Evolutionary conservation across 2,329 filamentous ascomycete species (phyloP).

Genomic region (Parastagonospora avenae): DNA sequence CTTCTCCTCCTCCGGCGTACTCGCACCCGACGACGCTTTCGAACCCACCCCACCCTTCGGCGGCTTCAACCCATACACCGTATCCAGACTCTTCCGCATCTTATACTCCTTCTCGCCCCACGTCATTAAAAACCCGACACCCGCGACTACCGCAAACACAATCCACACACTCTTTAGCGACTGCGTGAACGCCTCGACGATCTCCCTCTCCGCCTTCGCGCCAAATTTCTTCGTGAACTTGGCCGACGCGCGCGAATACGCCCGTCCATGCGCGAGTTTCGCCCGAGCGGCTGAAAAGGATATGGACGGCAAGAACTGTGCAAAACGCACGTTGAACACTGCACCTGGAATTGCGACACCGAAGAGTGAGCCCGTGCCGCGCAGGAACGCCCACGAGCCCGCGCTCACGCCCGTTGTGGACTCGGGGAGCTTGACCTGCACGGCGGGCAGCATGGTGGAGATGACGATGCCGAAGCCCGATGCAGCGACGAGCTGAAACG

Average conservation of each 20-base stretch:
- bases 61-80: constrained; percentile 47
- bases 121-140: constrained; percentile 39
- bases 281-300: constrained; percentile 4
- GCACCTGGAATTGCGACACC: constrained; percentile 37
- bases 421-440: constrained; percentile 35
- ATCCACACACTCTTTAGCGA: constrained; percentile 48
- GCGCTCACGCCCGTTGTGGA: constrained; percentile 22
- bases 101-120: constrained; percentile 46
- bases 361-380: constrained; percentile 33
- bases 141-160: constrained; percentile 40
- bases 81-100: constrained; percentile 48
- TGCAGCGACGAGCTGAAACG: constrained; percentile 31
- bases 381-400: constrained; percentile 38
- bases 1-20: background rate
- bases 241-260: constrained; percentile 32
- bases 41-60: constrained; percentile 4
- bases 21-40: background rate
- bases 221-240: constrained; percentile 27
- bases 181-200: constrained; percentile 42
- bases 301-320: constrained; percentile 15
- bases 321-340: constrained; percentile 36
- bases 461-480: constrained; percentile 33
- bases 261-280: constrained; percentile 24
- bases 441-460: constrained; percentile 34
- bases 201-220: constrained; percentile 21